These are phyloP conservation scores for Schizonepeta tenuifolia DNA, from an alignment of 257 asterid genomes.

Conservation along the genomic window DNA sequence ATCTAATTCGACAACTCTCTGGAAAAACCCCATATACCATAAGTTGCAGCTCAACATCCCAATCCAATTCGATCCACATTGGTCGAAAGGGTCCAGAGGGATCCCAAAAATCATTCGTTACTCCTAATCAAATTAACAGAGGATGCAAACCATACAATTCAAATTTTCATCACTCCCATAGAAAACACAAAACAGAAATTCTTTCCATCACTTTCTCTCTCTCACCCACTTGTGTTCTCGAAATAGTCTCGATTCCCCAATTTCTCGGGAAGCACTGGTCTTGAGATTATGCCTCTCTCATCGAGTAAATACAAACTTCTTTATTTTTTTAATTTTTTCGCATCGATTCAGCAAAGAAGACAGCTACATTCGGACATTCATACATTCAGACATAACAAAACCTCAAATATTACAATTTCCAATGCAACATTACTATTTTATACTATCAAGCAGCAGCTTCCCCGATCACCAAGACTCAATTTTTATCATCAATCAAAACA, in stretches of 20 bases:
- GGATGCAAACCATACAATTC: neutral
- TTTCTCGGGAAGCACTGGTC: slow-evolving; percentile 34
- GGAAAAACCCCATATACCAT: neutral
- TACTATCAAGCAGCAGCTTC: slow-evolving; percentile 24
- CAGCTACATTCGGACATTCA: slow-evolving; percentile 31
- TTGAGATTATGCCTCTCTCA: slow-evolving; percentile 32
- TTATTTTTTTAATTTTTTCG: neutral
- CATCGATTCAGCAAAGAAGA: slow-evolving; percentile 34
- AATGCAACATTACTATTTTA: slow-evolving; percentile 28
- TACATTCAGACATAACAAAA: slow-evolving; percentile 33
- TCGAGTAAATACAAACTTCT: slow-evolving; percentile 4
- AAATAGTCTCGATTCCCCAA: slow-evolving; percentile 28
- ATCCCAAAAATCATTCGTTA: neutral
- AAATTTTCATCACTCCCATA: slow-evolving; percentile 18
- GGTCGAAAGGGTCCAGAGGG: neutral
- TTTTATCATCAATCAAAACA: slow-evolving; percentile 23
- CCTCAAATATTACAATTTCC: slow-evolving; percentile 34
- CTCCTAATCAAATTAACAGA: slow-evolving; percentile 14
- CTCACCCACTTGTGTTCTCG: slow-evolving; percentile 18
- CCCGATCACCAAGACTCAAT: slow-evolving; percentile 32
- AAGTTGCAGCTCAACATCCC: neutral
- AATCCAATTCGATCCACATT: slow-evolving; percentile 22
- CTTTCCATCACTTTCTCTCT: slow-evolving; percentile 16
- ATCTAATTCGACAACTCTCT: slow-evolving; percentile 14
- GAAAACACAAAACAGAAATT: neutral